phyloP scores from a whole-genome alignment of 2,329 filamentous ascomycete genomes.

The Talaromyces sp. region DNA sequence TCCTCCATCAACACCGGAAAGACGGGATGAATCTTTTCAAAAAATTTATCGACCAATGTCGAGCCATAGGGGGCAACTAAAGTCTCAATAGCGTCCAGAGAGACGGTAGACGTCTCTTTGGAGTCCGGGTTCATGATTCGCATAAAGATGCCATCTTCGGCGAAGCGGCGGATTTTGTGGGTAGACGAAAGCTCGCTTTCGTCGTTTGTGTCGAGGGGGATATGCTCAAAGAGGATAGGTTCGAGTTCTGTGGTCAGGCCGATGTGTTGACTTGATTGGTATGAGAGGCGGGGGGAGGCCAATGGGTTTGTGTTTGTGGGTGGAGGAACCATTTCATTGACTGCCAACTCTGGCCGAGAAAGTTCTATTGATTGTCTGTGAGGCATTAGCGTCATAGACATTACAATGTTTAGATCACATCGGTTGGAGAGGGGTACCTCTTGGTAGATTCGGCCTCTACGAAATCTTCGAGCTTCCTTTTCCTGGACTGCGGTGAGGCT shows the following conservation, averaged over 20 bases:
- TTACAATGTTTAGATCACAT: too few species aligned
- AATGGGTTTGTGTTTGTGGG: slow-evolving; percentile 19
- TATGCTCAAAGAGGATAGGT: slow-evolving; percentile 38
- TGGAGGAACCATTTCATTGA: slow-evolving; percentile 22
- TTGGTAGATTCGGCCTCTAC: slow-evolving; percentile 33
- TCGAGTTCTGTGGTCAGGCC: slow-evolving; percentile 44
- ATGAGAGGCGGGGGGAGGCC: slow-evolving; percentile 32
- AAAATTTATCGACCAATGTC: slow-evolving; percentile 45
- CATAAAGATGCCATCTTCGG: slow-evolving; percentile 42
- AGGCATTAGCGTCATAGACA: background rate
- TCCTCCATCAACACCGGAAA: slow-evolving; percentile 44
- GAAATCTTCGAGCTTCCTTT: slow-evolving; percentile 39
- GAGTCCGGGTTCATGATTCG: slow-evolving; percentile 34
- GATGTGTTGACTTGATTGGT: slow-evolving; percentile 41
- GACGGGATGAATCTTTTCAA: slow-evolving; percentile 43
- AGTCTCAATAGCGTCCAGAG: slow-evolving; percentile 42
- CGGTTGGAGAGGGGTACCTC: slow-evolving; percentile 28
- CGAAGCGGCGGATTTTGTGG: slow-evolving; percentile 36
- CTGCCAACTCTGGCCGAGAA: slow-evolving; percentile 20
- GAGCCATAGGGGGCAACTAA: slow-evolving; percentile 43
- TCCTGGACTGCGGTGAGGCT: slow-evolving; percentile 32
- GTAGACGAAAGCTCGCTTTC: slow-evolving; percentile 36
- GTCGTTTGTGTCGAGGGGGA: slow-evolving; percentile 41
- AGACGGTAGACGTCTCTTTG: slow-evolving; percentile 33
- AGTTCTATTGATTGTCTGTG: slow-evolving; percentile 27